A percentile compares a stretch with the other conserved stretches of the same genome.
Evolutionary conservation across 169 alveolate species (phyloP).

Genomic region (Cryptosporidium felis): DNA sequence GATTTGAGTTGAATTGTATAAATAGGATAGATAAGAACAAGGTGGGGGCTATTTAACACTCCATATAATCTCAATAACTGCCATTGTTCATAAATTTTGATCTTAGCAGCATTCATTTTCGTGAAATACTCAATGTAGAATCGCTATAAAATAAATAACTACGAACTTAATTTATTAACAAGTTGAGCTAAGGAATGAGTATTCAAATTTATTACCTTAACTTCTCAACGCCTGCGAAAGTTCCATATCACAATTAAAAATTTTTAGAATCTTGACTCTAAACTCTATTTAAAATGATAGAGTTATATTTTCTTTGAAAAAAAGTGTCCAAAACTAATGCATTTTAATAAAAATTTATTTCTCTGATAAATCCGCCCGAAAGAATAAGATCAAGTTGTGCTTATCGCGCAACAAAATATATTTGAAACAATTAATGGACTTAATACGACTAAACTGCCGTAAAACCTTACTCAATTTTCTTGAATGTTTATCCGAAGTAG

Average conservation of each 20-base stretch:
- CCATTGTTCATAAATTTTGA: constrained; percentile 53
- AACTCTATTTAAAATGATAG: no score
- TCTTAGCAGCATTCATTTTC: constrained; percentile 6
- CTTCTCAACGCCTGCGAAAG: no score
- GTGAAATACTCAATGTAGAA: background rate
- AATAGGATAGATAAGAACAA: constrained; percentile 44
- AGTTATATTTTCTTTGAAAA: no score
- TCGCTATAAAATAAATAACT: no score
- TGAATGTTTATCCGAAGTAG: background rate
- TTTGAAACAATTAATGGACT: constrained; percentile 11
- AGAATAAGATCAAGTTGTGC: background rate
- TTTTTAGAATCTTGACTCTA: no score
- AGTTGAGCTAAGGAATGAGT: no score
- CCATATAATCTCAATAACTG: constrained; percentile 53
- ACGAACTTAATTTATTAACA: no score
- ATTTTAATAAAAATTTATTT: background rate
- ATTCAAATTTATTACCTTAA: no score
- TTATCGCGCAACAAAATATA: constrained; percentile 14
- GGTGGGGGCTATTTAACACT: constrained; percentile 36
- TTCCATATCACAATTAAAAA: no score
- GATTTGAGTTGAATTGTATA: constrained; percentile 50
- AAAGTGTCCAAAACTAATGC: no score
- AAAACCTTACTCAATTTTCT: constrained; percentile 28
- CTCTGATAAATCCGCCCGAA: background rate
- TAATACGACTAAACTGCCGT: constrained; percentile 53